Evolutionary conservation across 768 basidiomycete genomes (phyloP), one percentile per base, ranked within the genome.

Genomic region (Pluteus cervinus): DNA sequence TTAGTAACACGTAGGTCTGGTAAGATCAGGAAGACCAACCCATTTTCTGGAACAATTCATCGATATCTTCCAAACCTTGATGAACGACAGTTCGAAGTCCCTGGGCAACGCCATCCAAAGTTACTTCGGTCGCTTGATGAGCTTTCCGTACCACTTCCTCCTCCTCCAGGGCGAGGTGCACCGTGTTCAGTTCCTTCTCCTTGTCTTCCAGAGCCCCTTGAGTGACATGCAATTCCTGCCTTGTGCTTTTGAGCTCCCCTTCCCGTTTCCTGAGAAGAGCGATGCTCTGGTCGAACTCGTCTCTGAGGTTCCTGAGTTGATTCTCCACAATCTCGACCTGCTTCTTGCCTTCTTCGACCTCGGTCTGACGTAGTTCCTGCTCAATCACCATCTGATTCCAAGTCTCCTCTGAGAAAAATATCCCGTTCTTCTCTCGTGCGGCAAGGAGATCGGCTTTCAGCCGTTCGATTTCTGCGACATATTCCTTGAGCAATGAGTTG

Each of bases 361-460:
- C 84, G 5, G 85, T 85, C 51, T 80, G 75, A 33, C 72, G 70
- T 25, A 85, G 63, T 49, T 90, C 86, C 43, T 89, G 81, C 52
- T 90, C 88, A 2, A 68, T 65, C 6, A 61, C 76, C 62, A 94
- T 73, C 54, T 93, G 81, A 32, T 73, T 76, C 91, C 91, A 97
- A 3, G 79, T 81, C 48, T 97, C 92, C 49, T 88, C 80, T 1
- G 89, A 83, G 57, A 98, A 83, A 58, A 83, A 96, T 24, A 97
- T 88, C 6, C 96, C 96, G 50, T 94, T 92, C 71, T 94, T 94
- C 60, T 96, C 92, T 24, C 93, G 75, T 5, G 92, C 86, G 5
- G 96, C 93, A 0, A 89, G 63, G 30, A 94, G 68, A 48, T 98
- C 93, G 1, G 80, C 79, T 56, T 94, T 94, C 25, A 98, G 71